Base-by-base conservation (phyloP, 139 green algal species). In the Trebouxia sp. region DNA sequence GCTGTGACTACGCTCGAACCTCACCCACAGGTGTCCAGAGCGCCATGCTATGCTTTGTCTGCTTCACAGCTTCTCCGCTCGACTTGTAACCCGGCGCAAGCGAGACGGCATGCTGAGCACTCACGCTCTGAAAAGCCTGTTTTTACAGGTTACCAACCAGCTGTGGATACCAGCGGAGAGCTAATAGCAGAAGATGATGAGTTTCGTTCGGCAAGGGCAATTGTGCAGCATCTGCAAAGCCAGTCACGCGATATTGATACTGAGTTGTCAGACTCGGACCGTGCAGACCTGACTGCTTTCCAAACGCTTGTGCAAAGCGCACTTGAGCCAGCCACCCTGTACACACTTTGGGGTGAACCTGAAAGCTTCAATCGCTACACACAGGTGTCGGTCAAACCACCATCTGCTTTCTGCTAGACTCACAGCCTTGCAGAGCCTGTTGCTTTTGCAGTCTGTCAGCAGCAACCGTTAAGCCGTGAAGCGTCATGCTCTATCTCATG, bases 341-440 rank as follows among this genome's bases (percentile, higher is more conserved):
- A 86, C 51, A 90, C 81, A 53, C 84, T 62, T 4, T 94, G 91
- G 91, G 80, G 82, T 1, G 90, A 94, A 74, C 20, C 48, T n/a
- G 39, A 75, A 0, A 88, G 87, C 67, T 94, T 87, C 53, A 78
- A 5, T 6, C 83, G 85, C 70, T 50, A 87, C 28, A 85, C 82
- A 12, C 88, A 90, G 89, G 89, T 92, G 82, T 58, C 20, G 5
- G 50, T 17, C 22, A 5, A 10, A 28, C 20, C 22, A 5, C 26
- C 50, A 17, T 3, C 20, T 22, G 26, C 20, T 74, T 22, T 5
- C 17, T 74, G 22, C 35, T n/a, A 14, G 1, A 11, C 12, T 45
- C 20, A 45, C 37, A 24, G 30, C 26, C 26, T 45, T 74, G 65
- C 37, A 28, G 20, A 38, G 14, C 22, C 14, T 39, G 4, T 22